A percentile compares a stretch with the other conserved stretches of the same genome.
Conservation (phyloP, 2,329 filamentous ascomycete genomes). For the Diaporthe sp. region DNA sequence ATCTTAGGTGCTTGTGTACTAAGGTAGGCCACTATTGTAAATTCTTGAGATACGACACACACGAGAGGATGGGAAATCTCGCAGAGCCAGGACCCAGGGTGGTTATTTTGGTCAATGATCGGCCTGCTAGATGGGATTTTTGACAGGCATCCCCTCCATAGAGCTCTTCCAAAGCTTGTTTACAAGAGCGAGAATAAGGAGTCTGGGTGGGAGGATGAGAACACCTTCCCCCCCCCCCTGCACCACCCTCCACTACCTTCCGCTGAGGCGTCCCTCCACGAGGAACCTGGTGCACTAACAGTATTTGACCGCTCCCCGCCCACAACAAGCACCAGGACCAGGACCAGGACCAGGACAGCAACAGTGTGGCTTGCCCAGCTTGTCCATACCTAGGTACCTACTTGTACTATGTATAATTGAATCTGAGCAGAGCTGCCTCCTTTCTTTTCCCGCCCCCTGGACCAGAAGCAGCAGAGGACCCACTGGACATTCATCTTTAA, state of each 20-base stretch:
- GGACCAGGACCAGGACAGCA: neutral
- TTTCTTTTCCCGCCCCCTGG: constrained; percentile 39
- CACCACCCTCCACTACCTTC: neutral
- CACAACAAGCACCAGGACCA: neutral
- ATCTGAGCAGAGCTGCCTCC: constrained; percentile 39
- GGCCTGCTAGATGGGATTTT: constrained; percentile 7
- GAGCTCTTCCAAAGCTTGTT: constrained; percentile 1
- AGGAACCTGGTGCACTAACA: constrained; percentile 16
- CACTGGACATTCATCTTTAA: constrained; percentile 42
- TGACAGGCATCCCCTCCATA: constrained; percentile 36
- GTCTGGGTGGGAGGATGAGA: constrained; percentile 21
- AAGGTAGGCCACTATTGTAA: neutral
- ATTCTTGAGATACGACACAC: neutral
- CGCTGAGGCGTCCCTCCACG: neutral
- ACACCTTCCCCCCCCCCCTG: constrained; percentile 3
- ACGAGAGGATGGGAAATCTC: constrained; percentile 24
- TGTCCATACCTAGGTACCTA: constrained; percentile 12
- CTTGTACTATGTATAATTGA: constrained; percentile 25
- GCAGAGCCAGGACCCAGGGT: constrained; percentile 12
- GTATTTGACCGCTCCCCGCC: constrained; percentile 13
- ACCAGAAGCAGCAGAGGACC: constrained; percentile 30
- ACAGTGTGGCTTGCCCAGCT: constrained; percentile 30
- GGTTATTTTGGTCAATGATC: constrained; percentile 27
- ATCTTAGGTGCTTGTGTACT: neutral
- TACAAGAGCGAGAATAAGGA: neutral